Percentiles rank a stretch among this genome's conserved stretches.
phyloP scores from a whole-genome alignment of 768 basidiomycete genomes.

The Termitomyces sp. region DNA sequence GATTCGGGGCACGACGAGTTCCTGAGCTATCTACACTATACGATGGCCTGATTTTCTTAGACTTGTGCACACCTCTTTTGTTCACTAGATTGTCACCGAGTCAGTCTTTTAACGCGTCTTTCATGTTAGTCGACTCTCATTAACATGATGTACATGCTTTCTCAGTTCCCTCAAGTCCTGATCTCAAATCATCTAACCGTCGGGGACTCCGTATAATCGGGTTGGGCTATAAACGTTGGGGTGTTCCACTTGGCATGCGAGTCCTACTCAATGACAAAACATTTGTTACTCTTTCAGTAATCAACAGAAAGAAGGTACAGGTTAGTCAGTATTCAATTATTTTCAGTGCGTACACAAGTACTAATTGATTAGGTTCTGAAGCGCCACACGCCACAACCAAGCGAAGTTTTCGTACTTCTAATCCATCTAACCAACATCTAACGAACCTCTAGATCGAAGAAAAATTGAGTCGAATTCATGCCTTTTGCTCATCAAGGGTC shows the following conservation, averaged over 20 bases:
- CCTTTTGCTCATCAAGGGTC: conserved; percentile 43
- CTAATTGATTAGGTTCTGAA: not conserved
- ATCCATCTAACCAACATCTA: conserved; percentile 1
- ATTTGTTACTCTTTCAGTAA: not conserved
- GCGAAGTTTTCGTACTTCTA: not conserved
- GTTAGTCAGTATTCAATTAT: not conserved
- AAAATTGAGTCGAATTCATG: not conserved
- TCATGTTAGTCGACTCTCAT: too few relatives aligned
- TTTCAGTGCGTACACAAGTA: not conserved
- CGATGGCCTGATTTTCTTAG: not conserved
- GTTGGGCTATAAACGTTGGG: too few relatives aligned
- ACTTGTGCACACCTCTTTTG: not conserved
- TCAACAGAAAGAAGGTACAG: not conserved
- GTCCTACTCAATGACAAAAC: not conserved
- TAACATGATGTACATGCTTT: too few relatives aligned
- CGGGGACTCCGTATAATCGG: too few relatives aligned
- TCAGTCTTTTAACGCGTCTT: too few relatives aligned
- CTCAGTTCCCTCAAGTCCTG: too few relatives aligned
- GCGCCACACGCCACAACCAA: not conserved
- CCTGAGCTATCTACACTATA: too few relatives aligned
- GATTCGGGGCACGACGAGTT: too few relatives aligned
- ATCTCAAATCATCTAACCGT: too few relatives aligned
- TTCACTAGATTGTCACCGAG: not conserved
- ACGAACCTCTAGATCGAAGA: not conserved
- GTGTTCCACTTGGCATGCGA: too few relatives aligned